Percentiles rank a stretch among this genome's conserved stretches.
Conservation (phyloP, 441 rosid genomes). For the Jatropha podagrica region DNA sequence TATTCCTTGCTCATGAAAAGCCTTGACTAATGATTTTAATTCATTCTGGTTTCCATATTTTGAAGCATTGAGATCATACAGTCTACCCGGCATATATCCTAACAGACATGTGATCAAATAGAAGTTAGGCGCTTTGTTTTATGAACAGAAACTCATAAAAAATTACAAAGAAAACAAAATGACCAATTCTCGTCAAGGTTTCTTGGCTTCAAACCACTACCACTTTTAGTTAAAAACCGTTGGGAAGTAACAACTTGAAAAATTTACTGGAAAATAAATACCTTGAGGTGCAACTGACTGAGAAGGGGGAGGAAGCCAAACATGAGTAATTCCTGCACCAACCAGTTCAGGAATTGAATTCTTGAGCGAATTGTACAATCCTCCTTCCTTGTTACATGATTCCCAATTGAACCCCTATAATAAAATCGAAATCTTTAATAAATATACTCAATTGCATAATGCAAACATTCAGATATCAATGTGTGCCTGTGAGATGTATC, state of each 20-base stretch:
- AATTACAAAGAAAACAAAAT: background rate
- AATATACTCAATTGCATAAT: background rate
- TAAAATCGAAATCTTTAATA: background rate
- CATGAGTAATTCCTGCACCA: constrained; percentile 56
- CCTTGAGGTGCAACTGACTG: constrained; percentile 57
- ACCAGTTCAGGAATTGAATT: constrained; percentile 49
- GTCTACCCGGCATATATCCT: constrained; percentile 91
- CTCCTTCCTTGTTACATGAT: constrained; percentile 52
- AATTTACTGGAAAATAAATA: constrained; percentile 1
- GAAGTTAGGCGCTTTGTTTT: background rate
- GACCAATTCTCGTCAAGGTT: too few relatives aligned
- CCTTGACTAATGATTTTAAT: constrained; percentile 49
- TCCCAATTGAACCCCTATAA: constrained; percentile 70
- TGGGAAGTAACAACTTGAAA: background rate
- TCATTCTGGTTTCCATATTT: constrained; percentile 64
- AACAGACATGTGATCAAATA: background rate
- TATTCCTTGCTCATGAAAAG: constrained; percentile 54
- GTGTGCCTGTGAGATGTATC: background rate
- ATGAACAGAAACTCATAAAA: background rate
- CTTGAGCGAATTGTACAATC: constrained; percentile 63
- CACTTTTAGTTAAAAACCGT: too few relatives aligned
- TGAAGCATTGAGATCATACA: constrained; percentile 71
- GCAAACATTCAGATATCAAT: background rate
- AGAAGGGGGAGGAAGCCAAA: constrained; percentile 84
- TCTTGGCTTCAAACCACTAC: too few relatives aligned